Conservation (phyloP, 306 rosid genomes). For the Rosa lucieae region DNA sequence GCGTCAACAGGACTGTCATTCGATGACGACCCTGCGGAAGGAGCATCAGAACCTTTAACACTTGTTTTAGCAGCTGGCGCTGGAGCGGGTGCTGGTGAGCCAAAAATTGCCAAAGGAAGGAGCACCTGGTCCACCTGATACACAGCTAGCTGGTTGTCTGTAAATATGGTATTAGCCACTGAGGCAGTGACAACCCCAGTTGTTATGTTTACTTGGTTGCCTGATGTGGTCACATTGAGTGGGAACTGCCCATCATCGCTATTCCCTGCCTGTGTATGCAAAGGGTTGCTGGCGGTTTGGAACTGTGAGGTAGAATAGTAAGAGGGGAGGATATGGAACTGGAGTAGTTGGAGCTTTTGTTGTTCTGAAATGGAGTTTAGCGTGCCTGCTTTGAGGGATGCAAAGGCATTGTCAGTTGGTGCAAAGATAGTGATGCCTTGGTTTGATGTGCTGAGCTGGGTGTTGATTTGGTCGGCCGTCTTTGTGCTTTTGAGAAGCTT, state of each 20-base stretch:
- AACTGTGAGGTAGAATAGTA: constrained; percentile 65
- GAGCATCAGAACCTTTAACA: constrained; percentile 55
- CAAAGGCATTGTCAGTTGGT: constrained; percentile 80
- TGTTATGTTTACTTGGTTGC: constrained; percentile 76
- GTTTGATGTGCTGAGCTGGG: constrained; percentile 74
- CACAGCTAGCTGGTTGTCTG: constrained; percentile 66
- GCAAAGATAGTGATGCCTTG: constrained; percentile 92
- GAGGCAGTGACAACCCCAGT: constrained; percentile 75
- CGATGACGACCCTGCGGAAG: constrained; percentile 36
- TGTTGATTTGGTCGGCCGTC: constrained; percentile 61
- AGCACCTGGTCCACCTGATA: constrained; percentile 85
- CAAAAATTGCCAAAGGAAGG: constrained; percentile 71
- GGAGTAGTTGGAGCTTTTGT: constrained; percentile 66
- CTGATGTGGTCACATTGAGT: constrained; percentile 78
- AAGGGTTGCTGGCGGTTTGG: constrained; percentile 79
- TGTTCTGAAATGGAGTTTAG: constrained; percentile 68
- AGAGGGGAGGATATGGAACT: constrained; percentile 69
- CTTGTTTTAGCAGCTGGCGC: constrained; percentile 50
- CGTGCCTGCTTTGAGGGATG: constrained; percentile 61
- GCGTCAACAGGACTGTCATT: constrained; percentile 24
- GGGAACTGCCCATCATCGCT: constrained; percentile 72
- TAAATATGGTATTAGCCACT: constrained; percentile 62
- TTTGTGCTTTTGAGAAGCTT: constrained; percentile 64
- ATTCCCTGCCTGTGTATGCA: constrained; percentile 86
- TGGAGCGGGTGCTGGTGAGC: constrained; percentile 69